Evolutionary conservation across 2,329 filamentous ascomycete species (phyloP).

Genomic region (Leptodontidium sp.): DNA sequence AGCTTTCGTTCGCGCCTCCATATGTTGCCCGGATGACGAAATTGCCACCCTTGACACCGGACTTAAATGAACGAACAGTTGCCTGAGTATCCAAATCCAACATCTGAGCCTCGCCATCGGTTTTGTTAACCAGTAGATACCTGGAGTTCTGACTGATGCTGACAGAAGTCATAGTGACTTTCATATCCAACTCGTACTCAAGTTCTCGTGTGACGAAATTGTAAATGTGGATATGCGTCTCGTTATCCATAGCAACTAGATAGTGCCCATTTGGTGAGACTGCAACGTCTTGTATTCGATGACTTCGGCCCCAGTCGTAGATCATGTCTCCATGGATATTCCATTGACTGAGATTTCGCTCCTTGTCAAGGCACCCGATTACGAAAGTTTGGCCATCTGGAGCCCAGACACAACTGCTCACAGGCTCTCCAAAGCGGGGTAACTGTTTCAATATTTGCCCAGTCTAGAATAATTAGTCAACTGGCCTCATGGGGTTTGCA

Average conservation of each 20-base stretch:
- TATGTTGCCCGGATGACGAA: slow-evolving; percentile 85
- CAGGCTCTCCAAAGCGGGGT: slow-evolving; percentile 79
- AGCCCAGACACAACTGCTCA: slow-evolving; percentile 91
- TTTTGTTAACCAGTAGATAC: slow-evolving; percentile 83
- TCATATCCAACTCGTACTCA: slow-evolving; percentile 76
- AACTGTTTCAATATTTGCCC: slow-evolving; percentile 70
- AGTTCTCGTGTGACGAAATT: slow-evolving; percentile 79
- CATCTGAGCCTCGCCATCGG: slow-evolving; percentile 78
- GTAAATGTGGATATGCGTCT: slow-evolving; percentile 79
- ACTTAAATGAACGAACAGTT: slow-evolving; percentile 72
- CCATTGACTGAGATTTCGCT: slow-evolving; percentile 75
- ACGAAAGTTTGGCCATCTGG: slow-evolving; percentile 80
- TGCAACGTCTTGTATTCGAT: slow-evolving; percentile 85
- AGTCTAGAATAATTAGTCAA: slow-evolving; percentile 55
- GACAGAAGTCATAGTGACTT: slow-evolving; percentile 78
- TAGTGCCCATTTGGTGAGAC: slow-evolving; percentile 82
- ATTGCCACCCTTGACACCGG: slow-evolving; percentile 76
- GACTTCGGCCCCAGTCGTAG: slow-evolving; percentile 72
- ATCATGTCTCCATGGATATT: slow-evolving; percentile 67
- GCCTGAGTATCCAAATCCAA: slow-evolving; percentile 79
- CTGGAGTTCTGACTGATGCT: slow-evolving; percentile 83
- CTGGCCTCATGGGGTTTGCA: not conserved
- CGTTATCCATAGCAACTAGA: slow-evolving; percentile 79
- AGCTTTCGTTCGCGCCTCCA: slow-evolving; percentile 90
- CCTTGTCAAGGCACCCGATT: slow-evolving; percentile 77